These are phyloP conservation scores for Melanogaster broomeanus DNA, from an alignment of 768 basidiomycete genomes.

Conservation along the genomic window DNA sequence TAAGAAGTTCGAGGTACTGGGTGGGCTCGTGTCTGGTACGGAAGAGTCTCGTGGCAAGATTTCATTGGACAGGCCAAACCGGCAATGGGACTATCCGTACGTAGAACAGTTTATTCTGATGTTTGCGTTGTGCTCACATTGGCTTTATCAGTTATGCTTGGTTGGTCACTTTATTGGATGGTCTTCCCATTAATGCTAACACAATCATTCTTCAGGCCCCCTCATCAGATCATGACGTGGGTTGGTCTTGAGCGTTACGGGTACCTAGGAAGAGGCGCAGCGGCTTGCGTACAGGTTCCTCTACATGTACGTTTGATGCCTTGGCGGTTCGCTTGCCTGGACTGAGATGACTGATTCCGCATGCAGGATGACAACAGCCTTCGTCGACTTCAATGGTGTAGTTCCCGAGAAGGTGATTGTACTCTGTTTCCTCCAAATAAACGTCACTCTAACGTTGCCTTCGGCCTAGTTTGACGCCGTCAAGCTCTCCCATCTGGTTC, in stretches of 20 bases:
- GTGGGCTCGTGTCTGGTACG: slow-evolving; percentile 93
- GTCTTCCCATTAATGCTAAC: slow-evolving; percentile 9
- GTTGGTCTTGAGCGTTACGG: slow-evolving; percentile 96
- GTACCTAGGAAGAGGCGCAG: slow-evolving; percentile 89
- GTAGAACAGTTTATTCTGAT: slow-evolving; percentile 34
- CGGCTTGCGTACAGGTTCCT: slow-evolving; percentile 93
- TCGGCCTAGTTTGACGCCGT: slow-evolving; percentile 85
- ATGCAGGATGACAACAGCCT: slow-evolving; percentile 86
- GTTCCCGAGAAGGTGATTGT: slow-evolving; percentile 86
- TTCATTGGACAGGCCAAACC: slow-evolving; percentile 93
- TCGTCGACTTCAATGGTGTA: slow-evolving; percentile 97
- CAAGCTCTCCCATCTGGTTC: slow-evolving; percentile 89
- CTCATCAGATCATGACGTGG: slow-evolving; percentile 99
- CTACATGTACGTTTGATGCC: slow-evolving; percentile 92
- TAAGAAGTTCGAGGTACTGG: slow-evolving; percentile 94
- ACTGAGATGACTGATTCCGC: slow-evolving; percentile 2
- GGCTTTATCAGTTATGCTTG: slow-evolving; percentile 62
- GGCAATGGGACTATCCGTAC: slow-evolving; percentile 98
- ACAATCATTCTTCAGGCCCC: slow-evolving; percentile 57
- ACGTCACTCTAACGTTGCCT: background rate
- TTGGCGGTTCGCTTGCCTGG: background rate
- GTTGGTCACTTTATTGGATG: slow-evolving; percentile 31
- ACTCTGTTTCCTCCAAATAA: background rate
- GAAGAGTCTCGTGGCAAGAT: slow-evolving; percentile 96
- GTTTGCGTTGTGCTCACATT: slow-evolving; percentile 7